Base-by-base conservation (phyloP, 2,329 filamentous ascomycete species). In the Phyllosticta paracitricarpa region DNA sequence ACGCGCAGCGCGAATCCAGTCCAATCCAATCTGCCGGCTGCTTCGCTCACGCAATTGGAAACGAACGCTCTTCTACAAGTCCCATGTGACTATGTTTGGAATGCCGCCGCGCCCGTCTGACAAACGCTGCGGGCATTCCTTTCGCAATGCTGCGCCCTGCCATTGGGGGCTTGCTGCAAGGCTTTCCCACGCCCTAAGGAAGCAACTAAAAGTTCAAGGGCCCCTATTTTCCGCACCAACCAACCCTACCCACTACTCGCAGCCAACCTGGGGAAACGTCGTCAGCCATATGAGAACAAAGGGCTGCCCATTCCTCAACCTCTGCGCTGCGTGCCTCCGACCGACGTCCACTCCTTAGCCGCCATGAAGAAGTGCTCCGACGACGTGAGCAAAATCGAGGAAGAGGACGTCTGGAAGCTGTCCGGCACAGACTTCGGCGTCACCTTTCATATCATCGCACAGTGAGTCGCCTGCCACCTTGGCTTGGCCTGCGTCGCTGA, bases 331-430 rank as follows among this genome's bases (percentile, higher is more conserved):
- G 33, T 25, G 56, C 58, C 58, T 60, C 58, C 58, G 58, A 60
- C 58, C 58, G 54, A 61, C 59, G 54, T 61, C 56, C 54, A 53
- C 59, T 56, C 54, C 54, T 57, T 56, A 61, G 26, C 51, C 54
- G 56, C 52, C 33, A 61, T 61, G 59, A 57, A 52, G 12, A 55
- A 61, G 59, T 68, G 73, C 19, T 63, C 68, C 3, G 67, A 71
- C 7, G 76, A 79, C 55, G 72, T 71, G 1, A 66, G 68, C 8
- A 59, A 73, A 1, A 68, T 81, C 19, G 65, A 69, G 30, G 65
- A 68, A 22, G 65, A 61, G 54, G 59, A 61, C 24, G 56, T 61
- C 48, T 61, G 60, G 60, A 56, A 51, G 22, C 51, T 61, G 51
- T 51, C 56, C 55, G 60, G 51, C 54, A 56, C 56, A 19, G 56